Evolutionary conservation across 768 basidiomycete species (phyloP).

Genomic region (Amanita thiersii): DNA sequence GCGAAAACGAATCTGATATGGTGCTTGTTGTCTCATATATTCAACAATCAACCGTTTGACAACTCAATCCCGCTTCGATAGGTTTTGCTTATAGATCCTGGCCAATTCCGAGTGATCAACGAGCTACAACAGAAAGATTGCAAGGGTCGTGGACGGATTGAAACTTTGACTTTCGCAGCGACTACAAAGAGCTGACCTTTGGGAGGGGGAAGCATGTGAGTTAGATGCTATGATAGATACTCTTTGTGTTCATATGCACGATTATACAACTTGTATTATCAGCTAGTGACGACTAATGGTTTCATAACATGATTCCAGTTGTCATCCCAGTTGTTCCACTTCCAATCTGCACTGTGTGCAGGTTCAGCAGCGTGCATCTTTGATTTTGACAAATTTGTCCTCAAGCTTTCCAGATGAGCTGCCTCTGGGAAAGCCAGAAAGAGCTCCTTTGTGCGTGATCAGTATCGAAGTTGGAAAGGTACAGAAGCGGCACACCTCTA

Average conservation of each 20-base stretch:
- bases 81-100: conserved; percentile 91
- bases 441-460: conserved; percentile 31
- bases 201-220: background rate
- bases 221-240: background rate
- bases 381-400: conserved; percentile 19
- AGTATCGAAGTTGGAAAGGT: conserved; percentile 2
- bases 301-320: conserved; percentile 72
- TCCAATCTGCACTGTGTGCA: conserved; percentile 26
- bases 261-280: conserved; percentile 7
- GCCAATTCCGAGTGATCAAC: conserved; percentile 81
- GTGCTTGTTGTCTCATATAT: conserved; percentile 37
- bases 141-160: conserved; percentile 80
- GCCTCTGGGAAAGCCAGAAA: conserved; percentile 56
- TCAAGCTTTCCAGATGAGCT: conserved; percentile 38
- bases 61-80: conserved; percentile 26
- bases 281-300: conserved; percentile 37
- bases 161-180: conserved; percentile 71
- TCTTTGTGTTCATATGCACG: conserved; percentile 2
- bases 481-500: conserved; percentile 44
- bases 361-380: conserved; percentile 9
- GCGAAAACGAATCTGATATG: conserved; percentile 74
- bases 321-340: conserved; percentile 77
- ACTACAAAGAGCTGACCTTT: conserved; percentile 28
- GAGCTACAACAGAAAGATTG: conserved; percentile 88
- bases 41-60: background rate